Base-by-base conservation (phyloP, 177 flowering plant species). In the Telopea speciosissima region DNA sequence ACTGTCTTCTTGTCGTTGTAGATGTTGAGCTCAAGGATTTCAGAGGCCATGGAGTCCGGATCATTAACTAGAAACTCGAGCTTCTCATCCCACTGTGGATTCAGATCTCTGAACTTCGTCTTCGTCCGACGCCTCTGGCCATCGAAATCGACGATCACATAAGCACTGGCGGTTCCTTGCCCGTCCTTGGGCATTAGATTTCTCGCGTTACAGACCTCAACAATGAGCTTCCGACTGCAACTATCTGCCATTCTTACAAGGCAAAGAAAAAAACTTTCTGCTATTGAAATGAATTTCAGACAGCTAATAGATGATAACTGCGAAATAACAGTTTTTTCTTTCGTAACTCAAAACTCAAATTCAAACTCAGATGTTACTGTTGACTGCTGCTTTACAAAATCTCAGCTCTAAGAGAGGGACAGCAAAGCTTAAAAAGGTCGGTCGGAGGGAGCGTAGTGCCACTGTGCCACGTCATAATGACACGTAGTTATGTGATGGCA, bases 161-260 rank as follows among this genome's bases (percentile, higher is more conserved):
- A 92, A 5, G 99, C 87, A 67, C 96, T 90, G 1, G 97, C 87
- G 10, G 97, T 90, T 5, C 99, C 99, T 68, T 95, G 96, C 10
- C 99, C 99, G 79, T 95, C 99, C 67, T 95, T 95, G 0, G 99
- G 99, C 97, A 95, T 89, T 68, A 95, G 72, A 67, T 95, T 90
- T 76, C 80, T 85, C 0, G 99, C 99, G 28, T 86, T 84, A 74
- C 86, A 84, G 11, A 95, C 79, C 69, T 90, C 90, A 0, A 95
- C 97, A 0, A 87, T 61, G 23, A 94, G 77, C 83, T 87, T 90
- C 45, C 92, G 79, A 31, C 62, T 59, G 45, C 75, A 52, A 52
- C 2, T 70, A 23, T 83, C 86, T 23, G 79, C 80, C 88, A 86
- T 86, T 70, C 13, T 67, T 31, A 16, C 63, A 33, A 26, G n/a